phyloP scores from a whole-genome alignment of 2,329 filamentous ascomycete species.

The Ramularia collo-cygni region DNA sequence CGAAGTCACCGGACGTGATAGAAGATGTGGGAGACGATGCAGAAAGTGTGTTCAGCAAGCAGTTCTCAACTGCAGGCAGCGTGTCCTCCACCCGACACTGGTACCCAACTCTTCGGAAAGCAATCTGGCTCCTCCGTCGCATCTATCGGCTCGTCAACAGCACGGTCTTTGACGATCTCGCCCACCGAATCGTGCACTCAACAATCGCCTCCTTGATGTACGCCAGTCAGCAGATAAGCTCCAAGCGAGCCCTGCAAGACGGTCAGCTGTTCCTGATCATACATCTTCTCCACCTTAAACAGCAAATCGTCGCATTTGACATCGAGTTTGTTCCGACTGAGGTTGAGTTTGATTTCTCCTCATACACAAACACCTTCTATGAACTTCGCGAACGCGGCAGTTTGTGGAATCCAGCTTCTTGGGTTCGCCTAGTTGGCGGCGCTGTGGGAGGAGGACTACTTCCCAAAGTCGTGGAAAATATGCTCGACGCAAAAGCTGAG shows the following conservation, averaged over 20 bases:
- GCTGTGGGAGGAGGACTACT: slow-evolving; percentile 43
- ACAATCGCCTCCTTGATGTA: slow-evolving; percentile 76
- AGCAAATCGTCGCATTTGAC: slow-evolving; percentile 91
- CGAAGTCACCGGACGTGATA: slow-evolving; percentile 46
- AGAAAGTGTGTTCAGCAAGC: slow-evolving; percentile 34
- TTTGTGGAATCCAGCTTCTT: slow-evolving; percentile 58
- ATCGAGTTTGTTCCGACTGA: slow-evolving; percentile 69
- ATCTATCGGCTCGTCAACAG: slow-evolving; percentile 65
- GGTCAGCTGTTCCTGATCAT: slow-evolving; percentile 89
- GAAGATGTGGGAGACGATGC: slow-evolving; percentile 50
- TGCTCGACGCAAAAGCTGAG: slow-evolving; percentile 64
- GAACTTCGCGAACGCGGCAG: slow-evolving; percentile 58
- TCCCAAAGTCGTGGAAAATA: slow-evolving; percentile 62
- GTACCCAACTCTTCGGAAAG: slow-evolving; percentile 62
- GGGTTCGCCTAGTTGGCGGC: slow-evolving; percentile 51
- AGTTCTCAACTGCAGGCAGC: slow-evolving; percentile 12
- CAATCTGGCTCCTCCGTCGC: slow-evolving; percentile 61
- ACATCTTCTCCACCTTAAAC: slow-evolving; percentile 89
- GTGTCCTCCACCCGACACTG: slow-evolving; percentile 35
- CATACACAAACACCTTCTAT: slow-evolving; percentile 59
- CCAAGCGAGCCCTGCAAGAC: slow-evolving; percentile 60
- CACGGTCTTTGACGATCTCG: slow-evolving; percentile 63
- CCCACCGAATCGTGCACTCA: slow-evolving; percentile 79
- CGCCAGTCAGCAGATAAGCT: slow-evolving; percentile 60
- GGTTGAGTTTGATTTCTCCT: slow-evolving; percentile 60